phyloP scores from a whole-genome alignment of 2,329 filamentous ascomycete species.

The Diaporthe capsici region DNA sequence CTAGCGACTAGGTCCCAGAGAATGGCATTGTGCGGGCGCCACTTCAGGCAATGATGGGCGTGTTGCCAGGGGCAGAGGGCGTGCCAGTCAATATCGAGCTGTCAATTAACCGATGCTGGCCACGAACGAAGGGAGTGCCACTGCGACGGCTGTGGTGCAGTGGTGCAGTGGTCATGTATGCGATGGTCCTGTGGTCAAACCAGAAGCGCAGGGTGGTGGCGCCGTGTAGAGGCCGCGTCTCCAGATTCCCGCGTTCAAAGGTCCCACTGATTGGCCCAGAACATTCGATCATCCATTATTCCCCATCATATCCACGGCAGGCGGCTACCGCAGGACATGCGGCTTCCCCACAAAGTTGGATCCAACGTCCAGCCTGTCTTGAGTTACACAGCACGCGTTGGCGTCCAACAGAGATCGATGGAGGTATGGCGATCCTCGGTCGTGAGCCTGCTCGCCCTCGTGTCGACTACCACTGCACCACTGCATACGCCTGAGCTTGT shows the following conservation, averaged over 20 bases:
- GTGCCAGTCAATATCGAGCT: constrained; percentile 36
- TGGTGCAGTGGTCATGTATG: constrained; percentile 7
- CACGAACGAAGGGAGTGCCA: constrained; percentile 20
- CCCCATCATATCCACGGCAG: constrained; percentile 27
- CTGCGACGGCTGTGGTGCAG: background rate
- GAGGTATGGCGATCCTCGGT: constrained; percentile 16
- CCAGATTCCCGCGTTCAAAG: constrained; percentile 9
- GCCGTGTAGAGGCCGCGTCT: constrained; percentile 12
- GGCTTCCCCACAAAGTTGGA: constrained; percentile 20
- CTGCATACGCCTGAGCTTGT: background rate
- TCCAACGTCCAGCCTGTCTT: background rate
- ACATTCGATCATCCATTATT: constrained; percentile 27
- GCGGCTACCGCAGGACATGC: constrained; percentile 7
- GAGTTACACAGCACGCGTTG: constrained; percentile 17
- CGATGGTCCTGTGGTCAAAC: constrained; percentile 17
- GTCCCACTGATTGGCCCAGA: constrained; percentile 24
- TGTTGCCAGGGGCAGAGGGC: constrained; percentile 24
- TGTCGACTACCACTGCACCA: background rate
- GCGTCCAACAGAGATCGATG: constrained; percentile 23
- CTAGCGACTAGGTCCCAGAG: constrained; percentile 24
- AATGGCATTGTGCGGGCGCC: background rate
- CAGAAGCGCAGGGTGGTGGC: constrained; percentile 12
- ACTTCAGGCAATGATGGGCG: constrained; percentile 22
- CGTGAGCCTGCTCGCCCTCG: constrained; percentile 1
- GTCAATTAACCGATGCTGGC: constrained; percentile 34